Percentiles rank a stretch among this genome's conserved stretches.
Conservation (phyloP, 129 eudicot species). For the Sambucus nigra region DNA sequence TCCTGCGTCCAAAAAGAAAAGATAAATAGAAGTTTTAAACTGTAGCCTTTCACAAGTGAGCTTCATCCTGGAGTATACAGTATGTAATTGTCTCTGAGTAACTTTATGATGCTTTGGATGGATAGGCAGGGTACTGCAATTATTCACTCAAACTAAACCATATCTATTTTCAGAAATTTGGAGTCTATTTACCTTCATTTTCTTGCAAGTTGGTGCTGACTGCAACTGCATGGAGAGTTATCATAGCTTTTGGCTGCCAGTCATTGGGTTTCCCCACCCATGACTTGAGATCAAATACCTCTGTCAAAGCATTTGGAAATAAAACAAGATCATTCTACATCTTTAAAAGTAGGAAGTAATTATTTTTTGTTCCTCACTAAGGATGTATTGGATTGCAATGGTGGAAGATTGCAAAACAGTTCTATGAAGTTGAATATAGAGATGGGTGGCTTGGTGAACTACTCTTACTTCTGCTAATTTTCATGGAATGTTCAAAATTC, state of each 20-base stretch:
- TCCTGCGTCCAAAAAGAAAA: constrained; percentile 34
- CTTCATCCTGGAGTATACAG: neutral
- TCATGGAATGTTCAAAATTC: too few relatives aligned
- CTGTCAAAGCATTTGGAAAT: constrained; percentile 25
- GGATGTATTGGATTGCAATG: too few relatives aligned
- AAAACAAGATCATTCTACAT: neutral
- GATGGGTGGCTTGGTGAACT: too few relatives aligned
- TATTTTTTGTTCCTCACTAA: neutral
- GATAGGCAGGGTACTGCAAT: neutral
- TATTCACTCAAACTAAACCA: neutral
- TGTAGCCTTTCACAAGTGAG: neutral
- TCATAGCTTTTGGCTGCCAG: constrained; percentile 85
- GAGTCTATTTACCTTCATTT: constrained; percentile 57
- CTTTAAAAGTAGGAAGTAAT: neutral
- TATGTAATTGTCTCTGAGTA: neutral
- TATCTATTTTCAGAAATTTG: neutral
- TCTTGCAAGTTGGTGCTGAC: constrained; percentile 84
- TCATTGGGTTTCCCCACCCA: constrained; percentile 73
- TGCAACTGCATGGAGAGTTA: constrained; percentile 76
- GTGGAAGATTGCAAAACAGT: too few relatives aligned
- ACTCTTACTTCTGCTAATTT: too few relatives aligned
- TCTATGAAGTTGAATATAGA: neutral
- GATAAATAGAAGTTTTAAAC: neutral
- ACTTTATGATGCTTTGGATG: neutral
- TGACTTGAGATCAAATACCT: constrained; percentile 57